Percentiles rank a stretch among this genome's conserved stretches.
Evolutionary conservation across 148 eudicot genomes (phyloP).

Genomic region (Oxyria digyna): DNA sequence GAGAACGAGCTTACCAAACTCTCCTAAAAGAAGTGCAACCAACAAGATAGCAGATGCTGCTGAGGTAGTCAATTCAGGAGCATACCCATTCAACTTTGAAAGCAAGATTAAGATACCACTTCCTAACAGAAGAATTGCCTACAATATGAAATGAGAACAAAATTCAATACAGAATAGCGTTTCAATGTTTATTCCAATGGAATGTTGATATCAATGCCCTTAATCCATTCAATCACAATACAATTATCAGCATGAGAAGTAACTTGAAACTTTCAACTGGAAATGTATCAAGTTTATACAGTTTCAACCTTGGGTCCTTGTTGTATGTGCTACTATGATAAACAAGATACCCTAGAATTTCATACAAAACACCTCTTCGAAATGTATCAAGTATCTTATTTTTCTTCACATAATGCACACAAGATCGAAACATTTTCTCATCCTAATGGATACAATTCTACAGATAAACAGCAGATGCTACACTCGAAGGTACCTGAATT

Average conservation of each 20-base stretch:
- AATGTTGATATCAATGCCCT: neutral
- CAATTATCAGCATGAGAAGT: neutral
- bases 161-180: neutral
- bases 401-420: too few species aligned
- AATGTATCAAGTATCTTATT: neutral
- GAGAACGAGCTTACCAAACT: constrained; percentile 28
- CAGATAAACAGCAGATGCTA: too few species aligned
- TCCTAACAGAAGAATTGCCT: constrained; percentile 32
- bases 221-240: neutral
- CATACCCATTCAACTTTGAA: constrained; percentile 22
- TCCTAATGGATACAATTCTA: too few species aligned
- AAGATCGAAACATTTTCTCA: too few species aligned
- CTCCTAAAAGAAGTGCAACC: constrained; percentile 38
- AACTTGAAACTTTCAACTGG: neutral
- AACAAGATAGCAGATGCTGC: constrained; percentile 22
- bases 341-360: neutral
- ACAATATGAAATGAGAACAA: constrained; percentile 6
- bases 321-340: neutral
- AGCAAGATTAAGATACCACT: constrained; percentile 18
- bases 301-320: neutral
- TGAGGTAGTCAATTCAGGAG: constrained; percentile 20
- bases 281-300: neutral
- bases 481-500: too few species aligned
- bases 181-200: neutral
- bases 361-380: neutral